Base-by-base conservation (phyloP, 2,329 filamentous ascomycete species). In the Alternaria panax region DNA sequence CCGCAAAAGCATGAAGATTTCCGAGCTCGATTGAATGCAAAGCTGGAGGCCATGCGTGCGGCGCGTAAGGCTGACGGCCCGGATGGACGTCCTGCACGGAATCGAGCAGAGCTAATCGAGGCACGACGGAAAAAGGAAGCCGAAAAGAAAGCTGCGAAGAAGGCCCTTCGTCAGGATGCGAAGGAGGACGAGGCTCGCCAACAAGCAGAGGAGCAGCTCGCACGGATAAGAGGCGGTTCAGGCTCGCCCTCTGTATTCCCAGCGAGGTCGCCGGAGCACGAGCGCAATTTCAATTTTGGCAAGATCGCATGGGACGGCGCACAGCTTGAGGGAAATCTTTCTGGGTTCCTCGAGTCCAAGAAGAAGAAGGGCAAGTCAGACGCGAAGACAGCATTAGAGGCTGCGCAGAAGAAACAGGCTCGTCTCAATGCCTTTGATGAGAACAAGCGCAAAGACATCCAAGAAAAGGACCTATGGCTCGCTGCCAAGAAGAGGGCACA, bases 391-490 rank as follows among this genome's bases (percentile, higher is more conserved):
- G 92, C 93, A 7, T 87, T 99, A n/a, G 86, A 90, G 69, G 92
- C 91, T 52, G 88, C 92, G 1, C 90, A 97, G 80, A 91, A 92
- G 73, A 94, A 97, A 80, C 90, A 93, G 80, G 88, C 90, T 70
- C 90, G 93, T 27, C 81, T 98, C 28, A 86, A 88, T 43, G 86
- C 83, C 27, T 86, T 97, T 72, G 91, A 94, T 69, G 87, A 90
- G 1, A 86, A 88, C 66, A 96, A 97, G 81, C 90, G 91, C 56
- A 89, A 89, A 62, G 92, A 96, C 60, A 90, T 98, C 43, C 88
- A 93, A 61, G 92, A 97, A 79, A 98, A 98, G 83, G 94, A 99
- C 72, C 83, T 89, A 58, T 99, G 95, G 95, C 84, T 97, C 59
- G 94, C 91, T 47, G 95, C 95, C 2, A 90, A 94, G 79, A 92